A percentile compares a stretch with the other conserved stretches of the same genome.
Evolutionary conservation across 2,329 filamentous ascomycete genomes (phyloP).

Genomic region (Plectosphaerella sp.): DNA sequence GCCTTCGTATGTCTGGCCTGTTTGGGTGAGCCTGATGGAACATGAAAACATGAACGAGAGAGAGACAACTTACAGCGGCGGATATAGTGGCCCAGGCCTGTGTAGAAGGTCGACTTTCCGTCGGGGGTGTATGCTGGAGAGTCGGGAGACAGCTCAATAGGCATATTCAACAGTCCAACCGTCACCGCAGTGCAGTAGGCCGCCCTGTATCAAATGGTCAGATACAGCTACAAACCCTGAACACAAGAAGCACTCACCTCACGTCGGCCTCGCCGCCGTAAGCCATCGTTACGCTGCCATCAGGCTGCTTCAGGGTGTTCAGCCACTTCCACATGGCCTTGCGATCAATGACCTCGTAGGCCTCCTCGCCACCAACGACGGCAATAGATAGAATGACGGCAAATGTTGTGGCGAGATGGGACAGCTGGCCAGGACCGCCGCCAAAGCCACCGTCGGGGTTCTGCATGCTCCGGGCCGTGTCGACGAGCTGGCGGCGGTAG

Average conservation of each 20-base stretch:
- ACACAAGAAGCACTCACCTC: constrained; percentile 47
- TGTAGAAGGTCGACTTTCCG: constrained; percentile 56
- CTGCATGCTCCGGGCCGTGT: constrained; percentile 77
- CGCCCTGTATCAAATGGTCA: constrained; percentile 50
- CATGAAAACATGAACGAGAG: neutral
- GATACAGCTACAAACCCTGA: constrained; percentile 9
- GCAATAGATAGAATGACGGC: constrained; percentile 75
- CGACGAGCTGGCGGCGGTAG: constrained; percentile 66
- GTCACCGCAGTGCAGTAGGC: constrained; percentile 89
- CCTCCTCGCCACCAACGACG: constrained; percentile 70
- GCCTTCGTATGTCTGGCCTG: constrained; percentile 90
- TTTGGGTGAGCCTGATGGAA: constrained; percentile 3
- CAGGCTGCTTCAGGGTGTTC: constrained; percentile 75
- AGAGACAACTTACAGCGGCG: constrained; percentile 60
- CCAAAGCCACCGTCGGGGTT: constrained; percentile 83
- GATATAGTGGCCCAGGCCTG: constrained; percentile 74
- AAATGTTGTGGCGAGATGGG: constrained; percentile 87
- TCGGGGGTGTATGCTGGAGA: constrained; percentile 63
- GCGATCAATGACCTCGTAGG: constrained; percentile 74
- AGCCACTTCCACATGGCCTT: constrained; percentile 89
- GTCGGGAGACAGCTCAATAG: constrained; percentile 70
- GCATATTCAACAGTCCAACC: constrained; percentile 77
- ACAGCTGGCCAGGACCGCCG: constrained; percentile 85
- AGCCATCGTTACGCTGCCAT: constrained; percentile 87
- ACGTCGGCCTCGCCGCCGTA: constrained; percentile 89